phyloP scores from a whole-genome alignment of 1,284 basidiomycete genomes.

The Nidula niveotomentosa region DNA sequence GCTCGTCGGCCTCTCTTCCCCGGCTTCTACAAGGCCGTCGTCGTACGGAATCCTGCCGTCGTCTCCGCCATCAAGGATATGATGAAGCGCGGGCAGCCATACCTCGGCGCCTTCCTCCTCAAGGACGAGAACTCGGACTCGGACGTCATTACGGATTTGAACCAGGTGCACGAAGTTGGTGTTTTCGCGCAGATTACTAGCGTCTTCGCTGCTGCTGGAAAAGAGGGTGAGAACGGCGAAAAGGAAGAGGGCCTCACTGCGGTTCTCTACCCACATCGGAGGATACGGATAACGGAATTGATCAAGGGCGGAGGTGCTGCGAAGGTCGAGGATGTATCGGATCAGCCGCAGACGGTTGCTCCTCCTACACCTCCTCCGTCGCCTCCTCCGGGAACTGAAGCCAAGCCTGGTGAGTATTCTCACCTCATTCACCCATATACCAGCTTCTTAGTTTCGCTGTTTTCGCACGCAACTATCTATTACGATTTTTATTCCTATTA shows the following conservation, averaged over 20 bases:
- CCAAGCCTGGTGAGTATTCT: too few relatives aligned
- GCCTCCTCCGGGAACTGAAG: conserved; percentile 24
- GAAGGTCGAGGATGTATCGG: conserved; percentile 36
- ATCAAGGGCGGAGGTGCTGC: conserved; percentile 53
- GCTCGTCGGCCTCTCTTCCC: conserved; percentile 96
- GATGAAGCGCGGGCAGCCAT: conserved; percentile 96
- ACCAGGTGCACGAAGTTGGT: conserved; percentile 88
- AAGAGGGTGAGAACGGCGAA: conserved; percentile 30
- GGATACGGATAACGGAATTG: conserved; percentile 86
- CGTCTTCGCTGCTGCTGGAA: conserved; percentile 57
- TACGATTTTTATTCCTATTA: too few relatives aligned
- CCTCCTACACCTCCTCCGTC: conserved; percentile 39
- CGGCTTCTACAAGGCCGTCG: conserved; percentile 97
- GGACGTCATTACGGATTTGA: conserved; percentile 88
- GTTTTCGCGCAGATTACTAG: conserved; percentile 76
- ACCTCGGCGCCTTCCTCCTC: conserved; percentile 96
- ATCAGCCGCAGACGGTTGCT: conserved; percentile 33
- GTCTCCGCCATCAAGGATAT: conserved; percentile 96
- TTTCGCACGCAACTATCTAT: too few relatives aligned
- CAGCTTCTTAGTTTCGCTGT: too few relatives aligned
- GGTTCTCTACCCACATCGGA: conserved; percentile 91
- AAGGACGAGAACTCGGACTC: conserved; percentile 95
- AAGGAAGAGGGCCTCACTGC: conserved; percentile 86
- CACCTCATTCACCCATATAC: too few relatives aligned
- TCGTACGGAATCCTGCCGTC: conserved; percentile 87